Conservation (phyloP, 1,139 yeast genomes). For the Nakaseomyces nivariensis region DNA sequence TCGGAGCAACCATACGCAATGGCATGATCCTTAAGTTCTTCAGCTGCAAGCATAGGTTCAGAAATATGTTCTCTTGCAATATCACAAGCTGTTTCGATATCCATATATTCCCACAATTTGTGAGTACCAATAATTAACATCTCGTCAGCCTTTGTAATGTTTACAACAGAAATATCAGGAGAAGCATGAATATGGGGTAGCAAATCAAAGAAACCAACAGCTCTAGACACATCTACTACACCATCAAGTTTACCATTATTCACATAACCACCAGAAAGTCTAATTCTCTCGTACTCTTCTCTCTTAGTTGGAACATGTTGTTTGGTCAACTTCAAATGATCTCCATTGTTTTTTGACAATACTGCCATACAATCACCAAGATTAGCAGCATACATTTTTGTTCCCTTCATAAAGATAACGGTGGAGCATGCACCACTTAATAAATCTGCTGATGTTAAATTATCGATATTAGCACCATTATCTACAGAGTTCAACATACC, state of each 20-base stretch:
- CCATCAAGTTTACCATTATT: conserved; percentile 84
- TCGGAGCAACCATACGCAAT: conserved; percentile 83
- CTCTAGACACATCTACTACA: conserved; percentile 72
- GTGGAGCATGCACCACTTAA: conserved; percentile 83
- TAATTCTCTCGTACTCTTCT: conserved; percentile 73
- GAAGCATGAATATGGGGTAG: conserved; percentile 87
- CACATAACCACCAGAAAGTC: conserved; percentile 88
- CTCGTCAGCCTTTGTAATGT: conserved; percentile 64
- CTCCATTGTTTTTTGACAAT: conserved; percentile 73
- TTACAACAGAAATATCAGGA: conserved; percentile 61
- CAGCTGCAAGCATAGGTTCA: conserved; percentile 89
- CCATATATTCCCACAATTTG: conserved; percentile 75
- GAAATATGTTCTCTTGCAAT: conserved; percentile 73
- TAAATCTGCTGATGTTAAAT: conserved; percentile 51
- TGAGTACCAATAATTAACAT: conserved; percentile 79
- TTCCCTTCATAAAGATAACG: conserved; percentile 65
- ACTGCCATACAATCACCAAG: conserved; percentile 86
- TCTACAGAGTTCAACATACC: conserved; percentile 30
- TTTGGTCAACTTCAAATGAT: conserved; percentile 58
- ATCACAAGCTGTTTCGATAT: conserved; percentile 83
- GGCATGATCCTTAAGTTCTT: conserved; percentile 86
- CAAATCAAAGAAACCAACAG: conserved; percentile 80
- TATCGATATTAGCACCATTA: conserved; percentile 29
- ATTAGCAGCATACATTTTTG: conserved; percentile 69
- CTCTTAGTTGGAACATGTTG: conserved; percentile 80